A percentile compares a stretch with the other conserved stretches of the same genome.
Conservation (phyloP, 495 filamentous ascomycete species). For the Penicillium coffeae region DNA sequence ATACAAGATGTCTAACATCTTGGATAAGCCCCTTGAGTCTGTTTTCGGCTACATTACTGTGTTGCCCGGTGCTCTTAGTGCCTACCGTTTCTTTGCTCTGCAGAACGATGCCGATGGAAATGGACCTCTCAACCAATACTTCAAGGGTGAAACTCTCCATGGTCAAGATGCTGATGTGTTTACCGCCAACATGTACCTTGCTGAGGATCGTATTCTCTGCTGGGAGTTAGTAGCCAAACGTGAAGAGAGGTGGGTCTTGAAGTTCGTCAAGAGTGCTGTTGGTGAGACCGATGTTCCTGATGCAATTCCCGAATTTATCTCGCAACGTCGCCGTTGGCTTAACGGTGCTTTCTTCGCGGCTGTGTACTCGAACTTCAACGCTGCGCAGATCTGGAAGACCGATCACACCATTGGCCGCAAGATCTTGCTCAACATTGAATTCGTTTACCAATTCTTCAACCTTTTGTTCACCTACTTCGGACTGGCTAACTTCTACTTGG, state of each 20-base stretch:
- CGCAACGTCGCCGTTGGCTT: conserved; percentile 91
- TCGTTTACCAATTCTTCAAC: conserved; percentile 88
- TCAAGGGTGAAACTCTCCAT: conserved; percentile 97
- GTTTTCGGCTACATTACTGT: conserved; percentile 99
- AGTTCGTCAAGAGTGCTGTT: conserved; percentile 92
- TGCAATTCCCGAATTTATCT: conserved; percentile 80
- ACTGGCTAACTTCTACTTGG: conserved; percentile 97
- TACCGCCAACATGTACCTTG: conserved; percentile 98
- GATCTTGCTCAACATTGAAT: conserved; percentile 89
- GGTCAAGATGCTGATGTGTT: conserved; percentile 98
- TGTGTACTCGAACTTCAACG: conserved; percentile 95
- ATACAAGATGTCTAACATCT: conserved; percentile 99
- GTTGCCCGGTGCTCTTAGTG: conserved; percentile 87
- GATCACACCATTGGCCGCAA: conserved; percentile 90
- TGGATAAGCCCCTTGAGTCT: conserved; percentile 95
- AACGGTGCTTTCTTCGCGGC: conserved; percentile 99
- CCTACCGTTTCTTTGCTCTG: conserved; percentile 93
- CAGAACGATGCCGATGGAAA: conserved; percentile 97
- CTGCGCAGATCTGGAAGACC: conserved; percentile 86
- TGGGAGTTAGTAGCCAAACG: conserved; percentile 98
- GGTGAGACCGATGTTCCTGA: conserved; percentile 96
- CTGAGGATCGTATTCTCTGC: conserved; percentile 97
- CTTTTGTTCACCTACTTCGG: conserved; percentile 97
- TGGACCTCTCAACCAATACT: conserved; percentile 95
- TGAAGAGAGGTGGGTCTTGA: conserved; percentile 92